phyloP scores from a whole-genome alignment of 2,329 filamentous ascomycete genomes.

The Fusarium devonianum region DNA sequence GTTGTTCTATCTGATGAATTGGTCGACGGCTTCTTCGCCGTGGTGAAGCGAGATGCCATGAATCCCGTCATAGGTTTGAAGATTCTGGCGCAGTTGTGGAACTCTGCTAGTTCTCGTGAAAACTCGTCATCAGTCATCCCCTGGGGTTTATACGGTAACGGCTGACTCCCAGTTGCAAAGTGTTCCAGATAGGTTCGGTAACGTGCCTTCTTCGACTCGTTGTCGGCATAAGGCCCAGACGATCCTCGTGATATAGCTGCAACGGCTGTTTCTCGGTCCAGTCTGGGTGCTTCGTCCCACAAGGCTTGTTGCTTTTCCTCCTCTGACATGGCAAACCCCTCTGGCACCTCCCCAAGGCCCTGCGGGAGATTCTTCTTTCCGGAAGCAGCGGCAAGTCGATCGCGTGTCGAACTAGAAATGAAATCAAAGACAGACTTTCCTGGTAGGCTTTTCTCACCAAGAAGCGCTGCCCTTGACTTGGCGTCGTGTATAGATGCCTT shows the following conservation, averaged over 20 bases:
- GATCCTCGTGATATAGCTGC: constrained; percentile 72
- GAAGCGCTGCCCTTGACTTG: constrained; percentile 75
- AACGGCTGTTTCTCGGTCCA: constrained; percentile 72
- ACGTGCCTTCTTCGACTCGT: constrained; percentile 78
- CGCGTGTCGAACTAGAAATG: constrained; percentile 77
- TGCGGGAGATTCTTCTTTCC: constrained; percentile 80
- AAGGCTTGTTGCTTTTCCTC: constrained; percentile 67
- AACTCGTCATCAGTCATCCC: constrained; percentile 72
- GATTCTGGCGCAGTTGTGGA: constrained; percentile 69
- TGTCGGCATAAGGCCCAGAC: constrained; percentile 80
- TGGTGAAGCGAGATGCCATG: constrained; percentile 94
- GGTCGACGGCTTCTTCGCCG: constrained; percentile 60
- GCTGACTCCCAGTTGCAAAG: constrained; percentile 58
- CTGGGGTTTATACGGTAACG: constrained; percentile 58
- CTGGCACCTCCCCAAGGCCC: constrained; percentile 76
- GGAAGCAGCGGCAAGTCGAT: constrained; percentile 76
- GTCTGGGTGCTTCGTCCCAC: constrained; percentile 64
- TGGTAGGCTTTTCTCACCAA: constrained; percentile 80
- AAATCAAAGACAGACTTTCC: constrained; percentile 97
- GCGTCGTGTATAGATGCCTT: constrained; percentile 79
- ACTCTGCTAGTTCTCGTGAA: constrained; percentile 80
- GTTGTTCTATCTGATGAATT: constrained; percentile 30
- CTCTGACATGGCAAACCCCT: constrained; percentile 68
- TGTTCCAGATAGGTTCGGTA: constrained; percentile 85
- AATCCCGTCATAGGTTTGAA: constrained; percentile 92